Conservation (phyloP, 2,329 filamentous ascomycete genomes). For the Microcyclosporella mali region DNA sequence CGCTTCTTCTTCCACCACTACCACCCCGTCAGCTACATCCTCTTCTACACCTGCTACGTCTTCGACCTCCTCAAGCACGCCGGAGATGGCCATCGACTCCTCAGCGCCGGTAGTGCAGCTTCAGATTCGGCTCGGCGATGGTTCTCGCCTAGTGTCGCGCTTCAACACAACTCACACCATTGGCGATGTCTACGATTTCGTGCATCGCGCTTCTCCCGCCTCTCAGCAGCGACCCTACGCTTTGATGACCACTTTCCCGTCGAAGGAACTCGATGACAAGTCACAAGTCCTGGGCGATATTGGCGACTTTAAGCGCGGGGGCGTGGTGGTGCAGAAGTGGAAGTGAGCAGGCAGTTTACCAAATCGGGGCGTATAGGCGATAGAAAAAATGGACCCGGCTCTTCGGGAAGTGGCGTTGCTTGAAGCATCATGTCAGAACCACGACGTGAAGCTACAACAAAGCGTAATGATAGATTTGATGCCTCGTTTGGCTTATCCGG, state of each 20-base stretch:
- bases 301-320: slow-evolving; percentile 47
- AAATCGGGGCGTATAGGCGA: no score
- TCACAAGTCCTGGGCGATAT: slow-evolving; percentile 42
- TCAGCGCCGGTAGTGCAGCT: slow-evolving; percentile 63
- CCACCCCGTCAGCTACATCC: slow-evolving; percentile 27
- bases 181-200: slow-evolving; percentile 70
- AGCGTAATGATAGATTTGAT: no score
- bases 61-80: slow-evolving; percentile 25
- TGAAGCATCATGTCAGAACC: no score
- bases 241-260: slow-evolving; percentile 76
- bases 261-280: slow-evolving; percentile 70
- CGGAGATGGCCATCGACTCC: slow-evolving; percentile 49
- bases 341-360: slow-evolving; percentile 30
- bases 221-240: slow-evolving; percentile 60
- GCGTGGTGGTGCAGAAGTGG: slow-evolving; percentile 53
- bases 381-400: no score
- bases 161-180: slow-evolving; percentile 78
- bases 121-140: slow-evolving; percentile 72
- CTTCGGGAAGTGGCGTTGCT: no score
- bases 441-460: no score
- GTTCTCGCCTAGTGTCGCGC: slow-evolving; percentile 67
- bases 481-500: no score
- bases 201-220: slow-evolving; percentile 57
- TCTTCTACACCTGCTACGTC: slow-evolving; percentile 16
- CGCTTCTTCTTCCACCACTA: slow-evolving; percentile 28